Evolutionary conservation across 2,329 filamentous ascomycete species (phyloP).

Genomic region (Macrophomina tecta): DNA sequence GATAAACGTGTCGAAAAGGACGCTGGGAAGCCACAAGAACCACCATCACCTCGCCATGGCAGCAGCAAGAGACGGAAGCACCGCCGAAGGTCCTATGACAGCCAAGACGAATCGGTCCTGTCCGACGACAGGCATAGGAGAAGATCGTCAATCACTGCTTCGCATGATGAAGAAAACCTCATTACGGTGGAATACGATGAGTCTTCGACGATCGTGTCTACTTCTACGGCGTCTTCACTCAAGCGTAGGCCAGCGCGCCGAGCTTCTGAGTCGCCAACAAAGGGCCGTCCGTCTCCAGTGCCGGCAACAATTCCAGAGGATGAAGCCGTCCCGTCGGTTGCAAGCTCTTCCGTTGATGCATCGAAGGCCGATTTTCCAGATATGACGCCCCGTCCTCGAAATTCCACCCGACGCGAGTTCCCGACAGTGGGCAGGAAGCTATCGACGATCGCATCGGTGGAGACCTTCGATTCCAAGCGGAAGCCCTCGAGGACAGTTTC

Average conservation of each 20-base stretch:
- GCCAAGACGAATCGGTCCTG: slow-evolving; percentile 36
- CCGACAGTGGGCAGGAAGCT: slow-evolving; percentile 62
- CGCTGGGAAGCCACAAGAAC: not conserved
- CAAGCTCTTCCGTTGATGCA: slow-evolving; percentile 45
- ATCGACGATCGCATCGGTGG: slow-evolving; percentile 65
- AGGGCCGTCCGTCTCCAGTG: slow-evolving; percentile 41
- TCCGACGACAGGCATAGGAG: slow-evolving; percentile 34
- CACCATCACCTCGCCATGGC: slow-evolving; percentile 20
- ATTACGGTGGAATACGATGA: slow-evolving; percentile 28
- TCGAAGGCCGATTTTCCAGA: slow-evolving; percentile 40
- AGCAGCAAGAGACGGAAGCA: slow-evolving; percentile 37
- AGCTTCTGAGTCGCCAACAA: slow-evolving; percentile 48
- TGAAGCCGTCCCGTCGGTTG: slow-evolving; percentile 38
- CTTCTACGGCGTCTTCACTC: slow-evolving; percentile 33
- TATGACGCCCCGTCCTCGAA: slow-evolving; percentile 33
- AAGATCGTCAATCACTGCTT: slow-evolving; percentile 31
- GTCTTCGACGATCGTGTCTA: not conserved
- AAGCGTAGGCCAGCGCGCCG: slow-evolving; percentile 48
- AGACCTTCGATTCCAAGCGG: slow-evolving; percentile 53
- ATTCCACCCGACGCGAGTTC: slow-evolving; percentile 51
- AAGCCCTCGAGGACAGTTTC: slow-evolving; percentile 10
- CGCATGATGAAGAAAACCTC: slow-evolving; percentile 34
- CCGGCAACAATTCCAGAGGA: slow-evolving; percentile 35
- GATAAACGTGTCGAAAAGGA: slow-evolving; percentile 15
- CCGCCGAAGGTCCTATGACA: slow-evolving; percentile 38